Conservation (phyloP, 495 filamentous ascomycete genomes). For the Xylaria grammica region DNA sequence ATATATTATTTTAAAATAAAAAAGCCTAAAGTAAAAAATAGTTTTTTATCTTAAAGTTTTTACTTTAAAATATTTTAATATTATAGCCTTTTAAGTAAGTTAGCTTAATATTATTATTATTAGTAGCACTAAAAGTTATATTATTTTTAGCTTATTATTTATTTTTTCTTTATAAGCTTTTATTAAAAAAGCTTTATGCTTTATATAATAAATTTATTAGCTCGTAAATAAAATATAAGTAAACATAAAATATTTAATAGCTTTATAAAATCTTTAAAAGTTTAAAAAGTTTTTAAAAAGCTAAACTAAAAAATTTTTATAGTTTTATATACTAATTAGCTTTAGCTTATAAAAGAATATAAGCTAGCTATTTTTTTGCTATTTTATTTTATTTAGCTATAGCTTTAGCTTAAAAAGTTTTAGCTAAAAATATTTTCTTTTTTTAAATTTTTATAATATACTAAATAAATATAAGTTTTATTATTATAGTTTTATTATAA, state of each 20-base stretch:
- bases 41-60: too few relatives aligned
- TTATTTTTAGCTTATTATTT: too few relatives aligned
- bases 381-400: neutral
- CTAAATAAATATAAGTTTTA: neutral
- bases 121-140: neutral
- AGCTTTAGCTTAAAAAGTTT: neutral
- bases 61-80: too few relatives aligned
- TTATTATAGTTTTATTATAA: neutral
- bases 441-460: neutral
- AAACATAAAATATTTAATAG: neutral
- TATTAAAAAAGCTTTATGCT: neutral
- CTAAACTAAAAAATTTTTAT: neutral
- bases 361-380: neutral
- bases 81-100: too few relatives aligned
- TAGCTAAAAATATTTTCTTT: neutral
- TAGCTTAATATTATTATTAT: neutral
- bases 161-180: neutral
- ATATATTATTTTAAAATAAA: too few relatives aligned
- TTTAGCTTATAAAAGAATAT: neutral
- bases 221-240: neutral
- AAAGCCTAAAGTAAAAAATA: too few relatives aligned
- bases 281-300: neutral
- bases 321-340: neutral
- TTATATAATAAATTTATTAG: neutral
- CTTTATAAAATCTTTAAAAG: conserved; percentile 4